These are phyloP conservation scores for Trichoderma sp. DNA, from an alignment of 2,329 filamentous ascomycete species.

Conservation along the genomic window DNA sequence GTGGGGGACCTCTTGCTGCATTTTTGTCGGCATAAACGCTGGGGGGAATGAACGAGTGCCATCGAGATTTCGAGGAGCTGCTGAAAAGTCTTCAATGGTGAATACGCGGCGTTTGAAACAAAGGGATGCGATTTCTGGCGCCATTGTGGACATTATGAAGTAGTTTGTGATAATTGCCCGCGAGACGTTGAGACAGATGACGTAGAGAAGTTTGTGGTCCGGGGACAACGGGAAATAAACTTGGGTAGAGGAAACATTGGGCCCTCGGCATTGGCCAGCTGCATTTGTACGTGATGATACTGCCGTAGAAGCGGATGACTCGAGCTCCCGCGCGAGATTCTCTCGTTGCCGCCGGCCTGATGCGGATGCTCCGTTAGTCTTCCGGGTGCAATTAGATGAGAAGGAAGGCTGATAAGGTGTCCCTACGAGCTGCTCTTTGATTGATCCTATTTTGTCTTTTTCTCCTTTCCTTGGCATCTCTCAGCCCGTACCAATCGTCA, in stretches of 20 bases:
- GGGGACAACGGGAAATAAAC: conserved; percentile 28
- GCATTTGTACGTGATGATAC: background rate
- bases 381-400: conserved; percentile 4
- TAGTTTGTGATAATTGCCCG: conserved; percentile 30
- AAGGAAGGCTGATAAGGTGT: background rate
- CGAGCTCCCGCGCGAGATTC: conserved; percentile 8
- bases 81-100: background rate
- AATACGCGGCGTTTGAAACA: conserved; percentile 24
- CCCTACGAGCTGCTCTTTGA: conserved; percentile 28
- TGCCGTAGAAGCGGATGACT: background rate
- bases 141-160: conserved; percentile 27
- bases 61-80: background rate
- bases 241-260: background rate
- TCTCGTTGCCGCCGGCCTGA: conserved; percentile 29
- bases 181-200: conserved; percentile 30
- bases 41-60: conserved; percentile 20
- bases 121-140: conserved; percentile 18
- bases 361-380: background rate
- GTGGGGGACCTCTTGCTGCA: conserved; percentile 27
- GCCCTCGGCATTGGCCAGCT: background rate
- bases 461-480: conserved; percentile 28
- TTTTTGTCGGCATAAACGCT: conserved; percentile 26
- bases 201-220: conserved; percentile 29
- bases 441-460: conserved; percentile 31
- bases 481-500: conserved; percentile 29